Evolutionary conservation across 1,284 basidiomycete genomes (phyloP).

Genomic region (Phaffia rhodozyma): DNA sequence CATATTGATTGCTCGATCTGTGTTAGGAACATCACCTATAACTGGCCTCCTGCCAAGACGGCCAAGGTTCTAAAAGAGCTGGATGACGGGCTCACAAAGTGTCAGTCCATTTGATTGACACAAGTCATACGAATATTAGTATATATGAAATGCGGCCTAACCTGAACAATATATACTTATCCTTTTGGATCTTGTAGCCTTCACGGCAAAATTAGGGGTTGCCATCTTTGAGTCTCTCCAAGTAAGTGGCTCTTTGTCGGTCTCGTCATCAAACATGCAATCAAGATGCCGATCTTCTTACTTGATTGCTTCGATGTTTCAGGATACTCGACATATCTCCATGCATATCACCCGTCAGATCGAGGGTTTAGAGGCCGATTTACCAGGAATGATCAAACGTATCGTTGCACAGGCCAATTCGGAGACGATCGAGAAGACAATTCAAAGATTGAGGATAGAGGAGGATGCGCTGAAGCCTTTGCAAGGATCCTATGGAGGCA

Average conservation of each 20-base stretch:
- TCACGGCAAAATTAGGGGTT: slow-evolving; percentile 23
- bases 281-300: too few relatives aligned
- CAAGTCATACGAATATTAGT: background rate
- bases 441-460: slow-evolving; percentile 9
- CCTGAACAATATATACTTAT: too few relatives aligned
- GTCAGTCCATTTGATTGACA: background rate
- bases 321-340: slow-evolving; percentile 21
- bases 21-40: background rate
- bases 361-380: slow-evolving; percentile 10
- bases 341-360: slow-evolving; percentile 19
- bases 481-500: background rate
- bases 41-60: slow-evolving; percentile 11
- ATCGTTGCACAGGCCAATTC: slow-evolving; percentile 14
- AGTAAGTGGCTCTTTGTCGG: too few relatives aligned
- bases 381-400: slow-evolving; percentile 12
- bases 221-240: slow-evolving; percentile 22
- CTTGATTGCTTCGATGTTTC: too few relatives aligned
- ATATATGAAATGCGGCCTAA: background rate
- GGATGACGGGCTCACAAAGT: slow-evolving; percentile 22
- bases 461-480: slow-evolving; percentile 14
- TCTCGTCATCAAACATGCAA: too few relatives aligned
- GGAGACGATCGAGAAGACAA: slow-evolving; percentile 11
- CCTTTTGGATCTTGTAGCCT: slow-evolving; percentile 6
- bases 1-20: background rate
- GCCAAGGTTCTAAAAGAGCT: slow-evolving; percentile 20